A percentile compares a stretch with the other conserved stretches of the same genome.
Conservation (phyloP, 345 rosid genomes). For the Boechera retrofracta region DNA sequence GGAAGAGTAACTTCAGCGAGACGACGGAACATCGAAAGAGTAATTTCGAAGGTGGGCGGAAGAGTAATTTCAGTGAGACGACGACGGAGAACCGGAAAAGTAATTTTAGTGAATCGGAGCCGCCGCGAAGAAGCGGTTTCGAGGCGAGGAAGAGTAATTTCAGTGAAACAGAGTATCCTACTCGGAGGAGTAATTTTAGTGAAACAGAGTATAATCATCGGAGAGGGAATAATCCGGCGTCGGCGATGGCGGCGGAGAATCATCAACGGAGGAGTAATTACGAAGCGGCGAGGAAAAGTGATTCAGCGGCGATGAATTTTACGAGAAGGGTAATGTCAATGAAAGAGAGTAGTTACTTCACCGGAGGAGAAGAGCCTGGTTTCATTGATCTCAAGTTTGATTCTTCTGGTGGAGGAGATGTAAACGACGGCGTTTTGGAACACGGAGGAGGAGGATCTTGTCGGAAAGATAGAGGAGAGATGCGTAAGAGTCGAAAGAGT, state of each 20-base stretch:
- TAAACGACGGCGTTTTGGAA: conserved; percentile 45
- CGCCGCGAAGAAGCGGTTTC: conserved; percentile 57
- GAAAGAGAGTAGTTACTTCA: conserved; percentile 73
- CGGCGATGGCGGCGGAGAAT: conserved; percentile 5
- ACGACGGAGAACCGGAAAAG: conserved; percentile 64
- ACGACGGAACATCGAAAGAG: conserved; percentile 76
- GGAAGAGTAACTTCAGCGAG: conserved; percentile 49
- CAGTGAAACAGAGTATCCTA: conserved; percentile 72
- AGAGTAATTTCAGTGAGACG: conserved; percentile 50
- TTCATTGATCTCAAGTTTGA: conserved; percentile 92
- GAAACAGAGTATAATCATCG: conserved; percentile 50
- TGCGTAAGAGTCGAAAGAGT: conserved; percentile 75
- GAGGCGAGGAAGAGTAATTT: conserved; percentile 73
- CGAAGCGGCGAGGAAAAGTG: conserved; percentile 49
- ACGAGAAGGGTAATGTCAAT: conserved; percentile 71
- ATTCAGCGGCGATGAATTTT: conserved; percentile 41
- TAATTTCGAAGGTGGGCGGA: conserved; percentile 57
- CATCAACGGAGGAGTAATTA: conserved; percentile 52
- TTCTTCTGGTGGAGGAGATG: conserved; percentile 59
- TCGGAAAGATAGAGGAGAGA: conserved; percentile 65
- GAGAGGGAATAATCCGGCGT: conserved; percentile 48
- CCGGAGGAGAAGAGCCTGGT: conserved; percentile 76
- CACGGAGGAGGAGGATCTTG: conserved; percentile 64
- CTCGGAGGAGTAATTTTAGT: conserved; percentile 43
- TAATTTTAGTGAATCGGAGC: conserved; percentile 65